phyloP scores from a whole-genome alignment of 2,329 filamentous ascomycete genomes.

The Macrophomina tecta region DNA sequence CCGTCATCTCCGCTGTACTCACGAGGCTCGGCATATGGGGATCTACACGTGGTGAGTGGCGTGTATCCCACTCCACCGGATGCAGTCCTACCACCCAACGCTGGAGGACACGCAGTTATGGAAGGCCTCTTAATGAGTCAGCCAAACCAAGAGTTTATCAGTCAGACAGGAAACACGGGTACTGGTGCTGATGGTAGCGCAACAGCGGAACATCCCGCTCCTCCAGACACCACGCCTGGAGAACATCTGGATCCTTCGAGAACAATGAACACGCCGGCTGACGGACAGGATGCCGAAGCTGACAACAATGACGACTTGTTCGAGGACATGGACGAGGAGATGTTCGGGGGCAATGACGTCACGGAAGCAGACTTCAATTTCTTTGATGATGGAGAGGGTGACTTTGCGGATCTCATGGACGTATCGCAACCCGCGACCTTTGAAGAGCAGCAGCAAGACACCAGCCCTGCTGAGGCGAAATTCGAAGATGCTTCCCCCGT shows the following conservation, averaged over 20 bases:
- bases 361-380: conserved; percentile 86
- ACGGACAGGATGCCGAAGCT: not conserved
- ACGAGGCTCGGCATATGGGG: conserved; percentile 42
- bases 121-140: conserved; percentile 18
- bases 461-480: conserved; percentile 23
- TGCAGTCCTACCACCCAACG: conserved; percentile 41
- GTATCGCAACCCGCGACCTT: conserved; percentile 30
- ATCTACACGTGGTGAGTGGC: conserved; percentile 44
- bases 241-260: conserved; percentile 13
- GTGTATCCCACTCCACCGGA: conserved; percentile 51
- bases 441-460: conserved; percentile 30
- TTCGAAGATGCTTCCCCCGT: conserved; percentile 28
- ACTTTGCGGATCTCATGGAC: conserved; percentile 42
- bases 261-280: not conserved
- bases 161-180: not conserved
- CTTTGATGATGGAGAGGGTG: conserved; percentile 70
- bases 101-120: conserved; percentile 31
- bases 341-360: conserved; percentile 75
- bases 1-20: conserved; percentile 47
- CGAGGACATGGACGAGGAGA: conserved; percentile 68
- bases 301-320: conserved; percentile 64
- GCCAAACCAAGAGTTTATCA: not conserved
- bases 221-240: not conserved
- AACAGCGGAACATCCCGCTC: not conserved
- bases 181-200: not conserved